A percentile compares a stretch with the other conserved stretches of the same genome.
phyloP scores from a whole-genome alignment of 2,329 filamentous ascomycete species.

The Diaporthe capsici region DNA sequence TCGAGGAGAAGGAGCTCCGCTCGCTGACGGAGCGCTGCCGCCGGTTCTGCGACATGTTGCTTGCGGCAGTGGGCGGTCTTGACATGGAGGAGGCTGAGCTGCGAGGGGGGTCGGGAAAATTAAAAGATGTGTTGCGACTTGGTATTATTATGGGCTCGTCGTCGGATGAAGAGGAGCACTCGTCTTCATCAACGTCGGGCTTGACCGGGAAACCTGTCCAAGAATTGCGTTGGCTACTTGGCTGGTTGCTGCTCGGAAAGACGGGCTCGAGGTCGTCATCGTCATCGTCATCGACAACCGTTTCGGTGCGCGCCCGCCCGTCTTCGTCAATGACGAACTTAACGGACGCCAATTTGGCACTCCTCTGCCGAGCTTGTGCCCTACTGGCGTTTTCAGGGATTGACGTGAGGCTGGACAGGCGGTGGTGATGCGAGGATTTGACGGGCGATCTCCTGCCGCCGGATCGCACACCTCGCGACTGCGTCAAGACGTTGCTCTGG shows the following conservation, averaged over 20 bases:
- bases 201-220: constrained; percentile 14
- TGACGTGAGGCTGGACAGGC: constrained; percentile 66
- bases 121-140: constrained; percentile 72
- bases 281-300: constrained; percentile 59
- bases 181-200: constrained; percentile 48
- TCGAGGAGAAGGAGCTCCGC: constrained; percentile 12
- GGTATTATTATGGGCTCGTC: constrained; percentile 77
- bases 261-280: constrained; percentile 51
- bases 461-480: constrained; percentile 52
- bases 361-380: constrained; percentile 58
- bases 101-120: constrained; percentile 64
- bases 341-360: constrained; percentile 61
- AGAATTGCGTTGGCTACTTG: constrained; percentile 19
- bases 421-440: constrained; percentile 61
- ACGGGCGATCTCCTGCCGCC: constrained; percentile 66
- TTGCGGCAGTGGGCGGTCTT: constrained; percentile 46
- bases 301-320: constrained; percentile 70
- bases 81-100: constrained; percentile 34
- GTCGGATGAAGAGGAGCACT: constrained; percentile 70
- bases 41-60: constrained; percentile 44
- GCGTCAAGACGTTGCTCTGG: constrained; percentile 50
- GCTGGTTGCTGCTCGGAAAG: constrained; percentile 53
- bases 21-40: constrained; percentile 37
- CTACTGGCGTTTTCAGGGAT: constrained; percentile 66
- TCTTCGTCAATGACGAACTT: constrained; percentile 75